A percentile compares a stretch with the other conserved stretches of the same genome.
Conservation (phyloP, 75 land plant species). For the Sequoia sempervirens region DNA sequence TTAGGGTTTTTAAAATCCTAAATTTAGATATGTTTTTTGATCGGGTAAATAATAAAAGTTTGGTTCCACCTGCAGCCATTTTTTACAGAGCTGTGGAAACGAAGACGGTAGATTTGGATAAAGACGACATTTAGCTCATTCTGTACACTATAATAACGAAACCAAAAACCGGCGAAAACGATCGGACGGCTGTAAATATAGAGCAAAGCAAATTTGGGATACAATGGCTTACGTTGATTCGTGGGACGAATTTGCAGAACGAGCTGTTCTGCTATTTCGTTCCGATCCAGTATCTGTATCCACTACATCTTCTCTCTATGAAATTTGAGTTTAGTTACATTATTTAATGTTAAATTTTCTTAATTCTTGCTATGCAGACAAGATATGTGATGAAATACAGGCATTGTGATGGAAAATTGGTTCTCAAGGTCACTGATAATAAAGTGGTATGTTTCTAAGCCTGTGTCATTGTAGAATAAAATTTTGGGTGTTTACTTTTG, state of each 20-base stretch:
- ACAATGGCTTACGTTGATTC: conserved; percentile 73
- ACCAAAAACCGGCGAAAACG: too few relatives aligned
- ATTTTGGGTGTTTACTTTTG: not conserved
- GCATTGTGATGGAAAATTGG: conserved; percentile 88
- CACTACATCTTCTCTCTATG: not conserved
- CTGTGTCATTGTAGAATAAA: not conserved
- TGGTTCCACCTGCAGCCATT: too few relatives aligned
- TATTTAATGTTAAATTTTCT: not conserved
- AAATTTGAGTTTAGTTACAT: not conserved
- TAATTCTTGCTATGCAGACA: conserved; percentile 24
- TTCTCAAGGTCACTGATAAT: conserved; percentile 89
- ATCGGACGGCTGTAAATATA: too few relatives aligned
- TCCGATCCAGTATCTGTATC: conserved; percentile 67
- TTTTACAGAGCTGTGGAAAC: too few relatives aligned
- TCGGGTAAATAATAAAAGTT: too few relatives aligned
- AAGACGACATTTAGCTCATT: too few relatives aligned
- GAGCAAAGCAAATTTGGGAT: not conserved
- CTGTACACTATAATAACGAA: too few relatives aligned
- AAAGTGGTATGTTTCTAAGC: conserved; percentile 32
- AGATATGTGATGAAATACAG: conserved; percentile 85
- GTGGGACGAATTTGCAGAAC: conserved; percentile 84
- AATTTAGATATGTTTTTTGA: too few relatives aligned
- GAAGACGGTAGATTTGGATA: too few relatives aligned
- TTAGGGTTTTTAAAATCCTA: too few relatives aligned
- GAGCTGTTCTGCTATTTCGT: conserved; percentile 72